Evolutionary conservation across 495 filamentous ascomycete species (phyloP).

Genomic region (Letharia columbiana): DNA sequence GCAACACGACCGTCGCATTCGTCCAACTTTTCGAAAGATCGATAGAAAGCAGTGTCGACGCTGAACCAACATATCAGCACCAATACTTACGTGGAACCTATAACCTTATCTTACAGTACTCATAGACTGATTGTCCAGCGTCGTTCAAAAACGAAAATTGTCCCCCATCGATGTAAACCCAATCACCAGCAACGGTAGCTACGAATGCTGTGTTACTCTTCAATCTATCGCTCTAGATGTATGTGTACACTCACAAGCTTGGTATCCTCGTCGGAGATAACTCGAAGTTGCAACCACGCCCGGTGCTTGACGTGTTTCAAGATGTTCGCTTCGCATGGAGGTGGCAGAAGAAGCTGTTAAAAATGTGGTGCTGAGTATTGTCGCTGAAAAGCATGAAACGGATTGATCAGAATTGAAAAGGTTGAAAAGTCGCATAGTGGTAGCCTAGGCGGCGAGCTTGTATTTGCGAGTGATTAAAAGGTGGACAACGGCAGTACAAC

Average conservation of each 20-base stretch:
- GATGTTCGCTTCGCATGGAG: not conserved
- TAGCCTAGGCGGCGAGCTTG: not conserved
- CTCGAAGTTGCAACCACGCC: not conserved
- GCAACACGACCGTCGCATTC: constrained; percentile 3
- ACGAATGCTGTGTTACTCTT: not conserved
- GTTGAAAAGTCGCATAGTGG: not conserved
- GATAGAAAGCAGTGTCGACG: constrained; percentile 12
- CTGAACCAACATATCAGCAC: not conserved
- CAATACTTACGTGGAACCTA: not conserved
- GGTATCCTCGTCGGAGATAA: constrained; percentile 16
- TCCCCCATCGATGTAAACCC: constrained; percentile 21
- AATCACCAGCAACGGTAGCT: constrained; percentile 17
- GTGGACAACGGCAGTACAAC: too few relatives aligned
- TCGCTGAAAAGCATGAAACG: not conserved
- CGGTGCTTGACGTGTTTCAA: constrained; percentile 5
- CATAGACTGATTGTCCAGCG: constrained; percentile 3
- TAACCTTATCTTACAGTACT: not conserved
- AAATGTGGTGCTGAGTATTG: not conserved
- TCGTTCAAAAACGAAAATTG: constrained; percentile 10
- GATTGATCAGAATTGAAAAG: not conserved
- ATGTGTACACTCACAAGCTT: constrained; percentile 12
- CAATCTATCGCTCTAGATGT: not conserved
- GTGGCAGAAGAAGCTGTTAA: not conserved
- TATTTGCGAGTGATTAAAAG: not conserved
- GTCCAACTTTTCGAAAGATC: constrained; percentile 19